A percentile compares a stretch with the other conserved stretches of the same genome.
These are phyloP conservation scores for Neurospora africana DNA, from an alignment of 495 filamentous ascomycete genomes.

Conservation along the genomic window DNA sequence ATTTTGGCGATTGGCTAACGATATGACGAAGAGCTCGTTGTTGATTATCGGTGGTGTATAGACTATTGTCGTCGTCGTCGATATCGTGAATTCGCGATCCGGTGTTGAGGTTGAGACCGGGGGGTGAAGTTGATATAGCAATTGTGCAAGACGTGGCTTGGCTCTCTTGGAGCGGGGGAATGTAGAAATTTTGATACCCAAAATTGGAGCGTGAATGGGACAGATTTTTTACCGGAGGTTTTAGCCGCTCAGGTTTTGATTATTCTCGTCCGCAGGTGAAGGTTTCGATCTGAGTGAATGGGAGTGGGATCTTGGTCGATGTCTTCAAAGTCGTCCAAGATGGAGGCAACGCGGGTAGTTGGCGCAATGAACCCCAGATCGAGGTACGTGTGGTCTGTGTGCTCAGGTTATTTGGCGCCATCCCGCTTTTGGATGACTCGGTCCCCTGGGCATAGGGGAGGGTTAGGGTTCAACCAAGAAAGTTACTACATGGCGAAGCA, in stretches of 20 bases:
- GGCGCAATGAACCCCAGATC: not conserved
- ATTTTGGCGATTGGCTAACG: conserved; percentile 29
- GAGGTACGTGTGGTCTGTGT: not conserved
- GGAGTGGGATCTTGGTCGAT: not conserved
- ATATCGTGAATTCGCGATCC: not conserved
- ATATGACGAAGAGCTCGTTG: not conserved
- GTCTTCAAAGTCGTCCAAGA: not conserved
- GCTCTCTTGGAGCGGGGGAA: not conserved
- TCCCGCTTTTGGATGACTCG: not conserved
- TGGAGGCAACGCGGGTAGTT: not conserved
- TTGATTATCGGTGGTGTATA: not conserved
- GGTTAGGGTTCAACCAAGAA: not conserved
- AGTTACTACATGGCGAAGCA: too few species aligned
- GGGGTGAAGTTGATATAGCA: not conserved
- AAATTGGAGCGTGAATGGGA: not conserved
- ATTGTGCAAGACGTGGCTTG: too few species aligned
- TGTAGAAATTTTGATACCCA: not conserved
- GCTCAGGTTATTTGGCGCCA: not conserved
- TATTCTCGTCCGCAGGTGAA: not conserved
- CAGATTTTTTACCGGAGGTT: not conserved
- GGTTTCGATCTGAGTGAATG: not conserved
- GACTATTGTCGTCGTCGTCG: conserved; percentile 1
- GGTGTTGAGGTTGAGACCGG: not conserved
- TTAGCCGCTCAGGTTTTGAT: not conserved
- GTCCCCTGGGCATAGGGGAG: not conserved